phyloP scores from a whole-genome alignment of 768 basidiomycete genomes.

The Xanthoconium stramineum region DNA sequence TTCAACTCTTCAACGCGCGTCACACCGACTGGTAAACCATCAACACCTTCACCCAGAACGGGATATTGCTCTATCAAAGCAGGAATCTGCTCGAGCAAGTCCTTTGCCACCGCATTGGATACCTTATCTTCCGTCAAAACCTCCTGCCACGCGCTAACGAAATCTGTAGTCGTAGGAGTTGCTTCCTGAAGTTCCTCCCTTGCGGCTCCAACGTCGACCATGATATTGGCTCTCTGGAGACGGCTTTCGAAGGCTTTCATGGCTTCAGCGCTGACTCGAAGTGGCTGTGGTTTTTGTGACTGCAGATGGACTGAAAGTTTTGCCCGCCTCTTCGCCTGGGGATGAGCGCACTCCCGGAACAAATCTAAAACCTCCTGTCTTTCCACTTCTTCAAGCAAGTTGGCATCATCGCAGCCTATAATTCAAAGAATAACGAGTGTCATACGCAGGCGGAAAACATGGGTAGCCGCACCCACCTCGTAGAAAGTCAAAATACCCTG shows the following conservation, averaged over 20 bases:
- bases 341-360: constrained; percentile 69
- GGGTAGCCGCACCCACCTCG: constrained; percentile 53
- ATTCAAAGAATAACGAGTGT: background rate
- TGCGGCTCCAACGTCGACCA: constrained; percentile 50
- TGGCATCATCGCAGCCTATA: constrained; percentile 72
- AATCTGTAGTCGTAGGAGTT: constrained; percentile 56
- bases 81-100: constrained; percentile 54
- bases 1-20: constrained; percentile 63
- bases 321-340: constrained; percentile 61
- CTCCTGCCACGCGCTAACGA: constrained; percentile 60
- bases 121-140: constrained; percentile 40
- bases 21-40: constrained; percentile 44
- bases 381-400: constrained; percentile 56
- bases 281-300: constrained; percentile 61
- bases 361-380: constrained; percentile 73
- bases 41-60: constrained; percentile 48
- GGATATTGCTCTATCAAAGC: constrained; percentile 56
- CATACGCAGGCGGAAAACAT: background rate
- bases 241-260: constrained; percentile 57
- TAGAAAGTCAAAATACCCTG: constrained; percentile 83
- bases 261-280: constrained; percentile 62
- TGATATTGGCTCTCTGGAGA: constrained; percentile 47
- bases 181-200: constrained; percentile 50
- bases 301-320: constrained; percentile 84
- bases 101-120: constrained; percentile 39